These are phyloP conservation scores for Agrocybe chaxingu DNA, from an alignment of 768 basidiomycete genomes.

Conservation along the genomic window DNA sequence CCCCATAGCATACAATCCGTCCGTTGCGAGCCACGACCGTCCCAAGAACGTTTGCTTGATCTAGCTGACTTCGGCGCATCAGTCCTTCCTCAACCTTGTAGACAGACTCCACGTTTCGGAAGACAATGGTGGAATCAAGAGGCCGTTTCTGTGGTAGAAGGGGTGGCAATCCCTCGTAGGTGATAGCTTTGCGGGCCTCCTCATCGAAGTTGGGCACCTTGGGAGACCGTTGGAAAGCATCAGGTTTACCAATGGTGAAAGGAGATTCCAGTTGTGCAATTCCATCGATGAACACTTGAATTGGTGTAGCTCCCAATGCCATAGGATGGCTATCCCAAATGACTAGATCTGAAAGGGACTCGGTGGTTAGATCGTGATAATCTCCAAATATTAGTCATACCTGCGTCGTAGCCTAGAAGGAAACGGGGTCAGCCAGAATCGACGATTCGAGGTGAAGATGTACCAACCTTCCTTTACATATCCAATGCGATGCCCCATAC, in stretches of 20 bases:
- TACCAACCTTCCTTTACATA: conserved; percentile 58
- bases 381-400: conserved; percentile 17
- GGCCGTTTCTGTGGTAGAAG: conserved; percentile 40
- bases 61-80: conserved; percentile 25
- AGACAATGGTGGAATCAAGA: conserved; percentile 44
- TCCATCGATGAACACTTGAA: conserved; percentile 89
- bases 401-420: conserved; percentile 69
- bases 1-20: conserved; percentile 46
- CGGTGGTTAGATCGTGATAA: not conserved
- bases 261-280: conserved; percentile 65
- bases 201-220: conserved; percentile 67
- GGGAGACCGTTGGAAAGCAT: conserved; percentile 42
- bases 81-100: conserved; percentile 27
- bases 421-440: conserved; percentile 2
- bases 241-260: conserved; percentile 48
- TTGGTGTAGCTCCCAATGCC: conserved; percentile 80
- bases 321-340: conserved; percentile 87
- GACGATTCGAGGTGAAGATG: not conserved
- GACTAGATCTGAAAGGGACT: conserved; percentile 54
- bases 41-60: conserved; percentile 18
- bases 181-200: conserved; percentile 58
- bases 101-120: conserved; percentile 60
- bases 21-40: conserved; percentile 45
- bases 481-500: conserved; percentile 83
- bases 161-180: conserved; percentile 75